These are phyloP conservation scores for Trichoderma semiorbis DNA, from an alignment of 2,329 filamentous ascomycete genomes.

Conservation along the genomic window DNA sequence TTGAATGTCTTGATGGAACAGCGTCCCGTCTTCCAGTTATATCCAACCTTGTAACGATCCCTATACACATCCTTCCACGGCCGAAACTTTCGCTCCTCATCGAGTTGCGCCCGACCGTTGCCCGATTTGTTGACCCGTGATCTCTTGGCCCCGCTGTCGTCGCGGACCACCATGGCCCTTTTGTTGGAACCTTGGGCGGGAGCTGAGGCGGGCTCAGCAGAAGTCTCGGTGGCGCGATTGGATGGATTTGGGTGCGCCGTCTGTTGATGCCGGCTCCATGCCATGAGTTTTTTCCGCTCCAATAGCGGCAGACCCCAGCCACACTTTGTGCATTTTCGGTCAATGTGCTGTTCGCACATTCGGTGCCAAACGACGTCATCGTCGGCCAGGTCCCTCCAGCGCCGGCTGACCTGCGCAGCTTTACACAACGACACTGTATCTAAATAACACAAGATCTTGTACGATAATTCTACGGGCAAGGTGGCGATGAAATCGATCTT, in stretches of 20 bases:
- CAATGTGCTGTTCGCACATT: slow-evolving; percentile 97
- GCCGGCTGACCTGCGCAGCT: slow-evolving; percentile 85
- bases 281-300: slow-evolving; percentile 81
- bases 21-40: slow-evolving; percentile 94
- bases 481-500: slow-evolving; percentile 95
- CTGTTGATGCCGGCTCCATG: slow-evolving; percentile 82
- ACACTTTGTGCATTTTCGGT: slow-evolving; percentile 89
- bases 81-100: slow-evolving; percentile 50
- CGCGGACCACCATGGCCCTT: slow-evolving; percentile 28
- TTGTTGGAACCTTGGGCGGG: slow-evolving; percentile 32
- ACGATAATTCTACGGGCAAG: slow-evolving; percentile 83
- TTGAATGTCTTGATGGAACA: slow-evolving; percentile 81
- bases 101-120: slow-evolving; percentile 35
- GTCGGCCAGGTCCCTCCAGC: slow-evolving; percentile 88
- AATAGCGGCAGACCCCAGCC: slow-evolving; percentile 90
- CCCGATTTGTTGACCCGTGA: slow-evolving; percentile 27
- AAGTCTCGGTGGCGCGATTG: slow-evolving; percentile 28
- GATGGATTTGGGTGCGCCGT: slow-evolving; percentile 43
- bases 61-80: slow-evolving; percentile 97
- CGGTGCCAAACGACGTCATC: slow-evolving; percentile 96
- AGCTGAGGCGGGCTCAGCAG: slow-evolving; percentile 22
- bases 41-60: slow-evolving; percentile 91
- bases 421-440: slow-evolving; percentile 95
- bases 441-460: slow-evolving; percentile 88
- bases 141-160: slow-evolving; percentile 36